A percentile compares a stretch with the other conserved stretches of the same genome.
Evolutionary conservation across 1,139 yeast species (phyloP).

Genomic region (Yamadazyma triangularis): DNA sequence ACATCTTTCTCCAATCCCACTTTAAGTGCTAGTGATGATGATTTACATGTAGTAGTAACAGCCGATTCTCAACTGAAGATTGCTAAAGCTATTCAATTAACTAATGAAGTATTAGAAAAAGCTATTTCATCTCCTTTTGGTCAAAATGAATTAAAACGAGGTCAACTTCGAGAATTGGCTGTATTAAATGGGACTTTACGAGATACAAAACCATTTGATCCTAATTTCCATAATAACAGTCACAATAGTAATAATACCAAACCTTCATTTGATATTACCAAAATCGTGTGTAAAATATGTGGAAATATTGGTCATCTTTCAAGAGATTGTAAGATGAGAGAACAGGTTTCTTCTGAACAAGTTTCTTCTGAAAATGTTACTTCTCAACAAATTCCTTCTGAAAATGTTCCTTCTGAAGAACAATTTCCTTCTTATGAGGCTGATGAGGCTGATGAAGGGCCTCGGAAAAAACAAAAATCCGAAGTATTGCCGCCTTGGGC

Average conservation of each 20-base stretch:
- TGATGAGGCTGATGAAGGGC: slow-evolving; percentile 7
- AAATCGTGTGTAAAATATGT: slow-evolving; percentile 70
- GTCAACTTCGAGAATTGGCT: slow-evolving; percentile 88
- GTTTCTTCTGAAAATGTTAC: not conserved
- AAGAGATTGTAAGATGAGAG: slow-evolving; percentile 62
- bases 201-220: slow-evolving; percentile 70
- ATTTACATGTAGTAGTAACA: slow-evolving; percentile 81
- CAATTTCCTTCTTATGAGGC: slow-evolving; percentile 1
- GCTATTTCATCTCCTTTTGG: slow-evolving; percentile 90
- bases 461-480: slow-evolving; percentile 13
- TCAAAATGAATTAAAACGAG: slow-evolving; percentile 85
- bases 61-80: slow-evolving; percentile 81
- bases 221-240: slow-evolving; percentile 49
- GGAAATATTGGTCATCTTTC: slow-evolving; percentile 85
- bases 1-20: not conserved
- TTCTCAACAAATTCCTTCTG: too few species aligned
- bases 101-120: slow-evolving; percentile 73
- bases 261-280: slow-evolving; percentile 46
- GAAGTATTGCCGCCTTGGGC: slow-evolving; percentile 9
- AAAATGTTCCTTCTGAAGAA: too few species aligned
- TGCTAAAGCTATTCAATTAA: slow-evolving; percentile 67
- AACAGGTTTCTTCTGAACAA: slow-evolving; percentile 1
- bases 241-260: slow-evolving; percentile 40
- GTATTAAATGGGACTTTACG: slow-evolving; percentile 90
- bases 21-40: slow-evolving; percentile 30